Percentiles rank a stretch among this genome's conserved stretches.
Evolutionary conservation across 768 basidiomycete species (phyloP).

Genomic region (Termitomyces sp.): DNA sequence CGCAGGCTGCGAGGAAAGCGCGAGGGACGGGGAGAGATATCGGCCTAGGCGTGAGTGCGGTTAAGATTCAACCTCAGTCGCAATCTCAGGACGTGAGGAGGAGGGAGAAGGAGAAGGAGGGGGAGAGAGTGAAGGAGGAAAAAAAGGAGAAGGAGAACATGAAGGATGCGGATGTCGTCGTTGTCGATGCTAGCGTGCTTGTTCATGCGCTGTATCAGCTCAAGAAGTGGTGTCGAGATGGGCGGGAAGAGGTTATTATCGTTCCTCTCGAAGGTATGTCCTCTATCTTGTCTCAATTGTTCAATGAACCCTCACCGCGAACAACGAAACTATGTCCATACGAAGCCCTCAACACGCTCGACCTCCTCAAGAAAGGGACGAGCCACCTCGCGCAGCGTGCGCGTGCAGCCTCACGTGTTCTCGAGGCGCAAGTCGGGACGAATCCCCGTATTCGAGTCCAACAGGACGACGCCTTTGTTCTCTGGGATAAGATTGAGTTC

Average conservation of each 20-base stretch:
- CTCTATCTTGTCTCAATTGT: background rate
- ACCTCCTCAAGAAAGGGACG: conserved; percentile 89
- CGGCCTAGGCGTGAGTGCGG: conserved; percentile 7
- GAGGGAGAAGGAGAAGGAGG: conserved; percentile 30
- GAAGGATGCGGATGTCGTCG: conserved; percentile 72
- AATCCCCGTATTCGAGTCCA: conserved; percentile 82
- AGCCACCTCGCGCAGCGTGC: conserved; percentile 77
- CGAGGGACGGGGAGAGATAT: conserved; percentile 12
- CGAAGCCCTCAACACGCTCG: conserved; percentile 84
- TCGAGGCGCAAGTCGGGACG: conserved; percentile 83
- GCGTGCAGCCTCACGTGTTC: conserved; percentile 81
- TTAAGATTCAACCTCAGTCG: conserved; percentile 1
- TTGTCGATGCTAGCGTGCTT: conserved; percentile 81
- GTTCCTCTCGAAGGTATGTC: conserved; percentile 84
- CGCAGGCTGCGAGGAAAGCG: conserved; percentile 17
- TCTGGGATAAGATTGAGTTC: conserved; percentile 73
- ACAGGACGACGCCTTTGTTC: conserved; percentile 77
- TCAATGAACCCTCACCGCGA: background rate
- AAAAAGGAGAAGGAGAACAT: conserved; percentile 37
- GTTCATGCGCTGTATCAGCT: conserved; percentile 75
- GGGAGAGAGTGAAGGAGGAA: conserved; percentile 16
- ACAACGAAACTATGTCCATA: background rate
- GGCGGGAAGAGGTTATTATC: conserved; percentile 74
- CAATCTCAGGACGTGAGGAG: conserved; percentile 18
- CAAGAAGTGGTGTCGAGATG: conserved; percentile 79